These are phyloP conservation scores for Aspergillus panamensis DNA, from an alignment of 495 filamentous ascomycete species.

Conservation along the genomic window DNA sequence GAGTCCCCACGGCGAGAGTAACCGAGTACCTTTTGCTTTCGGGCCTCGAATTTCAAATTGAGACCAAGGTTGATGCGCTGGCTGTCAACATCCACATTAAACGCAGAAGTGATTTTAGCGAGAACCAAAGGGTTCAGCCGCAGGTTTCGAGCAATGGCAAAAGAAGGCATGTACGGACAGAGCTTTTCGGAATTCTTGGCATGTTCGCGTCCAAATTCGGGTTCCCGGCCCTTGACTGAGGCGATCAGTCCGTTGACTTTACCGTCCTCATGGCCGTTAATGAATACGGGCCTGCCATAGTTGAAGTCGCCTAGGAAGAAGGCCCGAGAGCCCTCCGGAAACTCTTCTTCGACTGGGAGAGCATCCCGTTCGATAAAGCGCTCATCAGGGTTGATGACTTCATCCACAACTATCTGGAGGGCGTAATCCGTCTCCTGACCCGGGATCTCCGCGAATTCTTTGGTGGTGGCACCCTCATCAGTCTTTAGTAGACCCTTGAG, in stretches of 20 bases:
- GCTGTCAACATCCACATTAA: slow-evolving; percentile 74
- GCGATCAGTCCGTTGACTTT: slow-evolving; percentile 75
- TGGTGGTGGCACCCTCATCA: slow-evolving; percentile 84
- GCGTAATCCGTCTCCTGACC: slow-evolving; percentile 92
- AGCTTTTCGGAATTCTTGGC: slow-evolving; percentile 60
- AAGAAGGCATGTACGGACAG: slow-evolving; percentile 80
- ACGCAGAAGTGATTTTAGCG: slow-evolving; percentile 93
- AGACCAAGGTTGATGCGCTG: slow-evolving; percentile 83
- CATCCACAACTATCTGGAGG: slow-evolving; percentile 82
- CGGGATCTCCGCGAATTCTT: slow-evolving; percentile 86
- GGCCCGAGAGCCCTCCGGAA: slow-evolving; percentile 71
- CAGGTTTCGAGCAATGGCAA: slow-evolving; percentile 75
- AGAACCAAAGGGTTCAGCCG: slow-evolving; percentile 80
- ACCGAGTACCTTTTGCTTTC: slow-evolving; percentile 91
- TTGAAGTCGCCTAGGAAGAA: slow-evolving; percentile 98
- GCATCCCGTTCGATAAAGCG: slow-evolving; percentile 88
- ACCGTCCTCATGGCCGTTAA: slow-evolving; percentile 68
- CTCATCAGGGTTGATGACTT: slow-evolving; percentile 86
- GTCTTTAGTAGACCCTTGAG: slow-evolving; percentile 88
- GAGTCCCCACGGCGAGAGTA: slow-evolving; percentile 80
- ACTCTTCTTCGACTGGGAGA: slow-evolving; percentile 85
- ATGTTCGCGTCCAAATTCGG: slow-evolving; percentile 75
- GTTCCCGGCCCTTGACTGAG: slow-evolving; percentile 62
- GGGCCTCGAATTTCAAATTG: slow-evolving; percentile 94
- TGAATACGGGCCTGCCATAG: slow-evolving; percentile 84